Base-by-base conservation (phyloP, 352 stramenopile species). In the Phytophthora cactorum region DNA sequence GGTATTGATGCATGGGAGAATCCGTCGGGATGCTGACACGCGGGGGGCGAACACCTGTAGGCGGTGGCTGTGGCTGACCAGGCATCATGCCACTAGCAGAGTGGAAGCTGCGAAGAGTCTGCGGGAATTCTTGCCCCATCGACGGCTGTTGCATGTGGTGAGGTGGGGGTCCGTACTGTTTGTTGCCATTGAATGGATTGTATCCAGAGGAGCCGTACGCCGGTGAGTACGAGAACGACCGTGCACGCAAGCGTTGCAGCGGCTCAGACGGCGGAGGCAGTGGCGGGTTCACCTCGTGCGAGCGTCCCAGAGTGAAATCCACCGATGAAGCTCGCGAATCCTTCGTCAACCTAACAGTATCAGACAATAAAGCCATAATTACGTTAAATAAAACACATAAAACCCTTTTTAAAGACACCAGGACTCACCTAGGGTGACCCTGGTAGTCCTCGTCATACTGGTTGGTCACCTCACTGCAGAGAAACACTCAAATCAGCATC, bases 161-260 rank as follows among this genome's bases (percentile, higher is more conserved):
- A 50, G 64, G 56, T 31, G 63, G 65, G 1, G 74, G 64, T 0
- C 65, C 58, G 52, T 85, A 91, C 55, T 84, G 74, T 58, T 86
- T 74, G 56, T 86, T 74, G 49, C 84, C 84, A 50, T 67, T 74
- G 51, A 75, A 87, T 9, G 72, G 72, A 28, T 79, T 85, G 54
- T 82, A 90, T 32, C 75, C 79, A 0, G 82, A 77, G 2, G 72
- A 61, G 1, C 81, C 81, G 50, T 92, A 92, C 14, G 64, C 71
- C 31, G 79, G 70, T 2, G 86, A 92, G 58, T 91, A 91, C 57
- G 86, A 93, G 43, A 93, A 93, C 34, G 86, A 93, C 12, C 84
- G 79, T 3, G 84, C 86, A 31, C 86, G 86, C n/a, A 91, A 52
- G 11, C 84, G 82, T 68, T 92, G 81, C 9, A 89, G 60, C 12